Conservation (phyloP, 192 early-diverging fungal species). For the Linnemannia elongata region DNA sequence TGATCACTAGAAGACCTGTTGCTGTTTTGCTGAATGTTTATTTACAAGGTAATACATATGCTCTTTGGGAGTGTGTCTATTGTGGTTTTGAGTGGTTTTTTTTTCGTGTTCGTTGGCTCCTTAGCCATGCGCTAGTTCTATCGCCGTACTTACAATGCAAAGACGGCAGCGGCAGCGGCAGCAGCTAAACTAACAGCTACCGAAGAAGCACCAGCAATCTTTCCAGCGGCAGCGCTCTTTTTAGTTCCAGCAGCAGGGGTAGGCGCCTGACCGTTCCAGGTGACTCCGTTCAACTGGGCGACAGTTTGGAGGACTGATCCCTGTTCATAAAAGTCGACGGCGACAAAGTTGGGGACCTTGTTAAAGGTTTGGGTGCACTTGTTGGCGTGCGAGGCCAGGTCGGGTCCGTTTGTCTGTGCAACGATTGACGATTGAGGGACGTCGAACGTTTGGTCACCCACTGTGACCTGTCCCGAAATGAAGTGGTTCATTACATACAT, state of each 20-base stretch:
- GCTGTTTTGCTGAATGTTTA: neutral
- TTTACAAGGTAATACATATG: neutral
- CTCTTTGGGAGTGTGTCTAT: no score
- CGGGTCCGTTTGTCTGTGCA: slow-evolving; percentile 65
- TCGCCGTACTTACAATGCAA: neutral
- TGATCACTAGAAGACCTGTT: neutral
- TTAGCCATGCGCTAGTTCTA: neutral
- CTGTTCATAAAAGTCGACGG: slow-evolving; percentile 82
- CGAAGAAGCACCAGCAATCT: neutral
- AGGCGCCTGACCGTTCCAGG: slow-evolving; percentile 42
- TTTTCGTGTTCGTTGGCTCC: no score
- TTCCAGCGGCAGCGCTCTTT: neutral
- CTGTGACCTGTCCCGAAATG: slow-evolving; percentile 62
- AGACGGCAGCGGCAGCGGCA: neutral
- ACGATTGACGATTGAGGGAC: slow-evolving; percentile 68
- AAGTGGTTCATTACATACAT: slow-evolving; percentile 87
- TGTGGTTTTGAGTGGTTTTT: neutral
- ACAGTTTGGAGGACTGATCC: slow-evolving; percentile 65
- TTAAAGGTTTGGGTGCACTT: slow-evolving; percentile 63
- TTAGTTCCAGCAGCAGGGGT: slow-evolving; percentile 19
- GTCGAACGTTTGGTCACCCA: slow-evolving; percentile 52
- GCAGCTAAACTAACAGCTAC: neutral
- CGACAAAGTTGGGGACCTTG: slow-evolving; percentile 75
- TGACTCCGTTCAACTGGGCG: slow-evolving; percentile 67
- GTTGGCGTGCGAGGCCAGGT: slow-evolving; percentile 69